Evolutionary conservation across 1,139 yeast genomes (phyloP), one percentile per base, ranked within the genome.

Genomic region (Candida sp.): DNA sequence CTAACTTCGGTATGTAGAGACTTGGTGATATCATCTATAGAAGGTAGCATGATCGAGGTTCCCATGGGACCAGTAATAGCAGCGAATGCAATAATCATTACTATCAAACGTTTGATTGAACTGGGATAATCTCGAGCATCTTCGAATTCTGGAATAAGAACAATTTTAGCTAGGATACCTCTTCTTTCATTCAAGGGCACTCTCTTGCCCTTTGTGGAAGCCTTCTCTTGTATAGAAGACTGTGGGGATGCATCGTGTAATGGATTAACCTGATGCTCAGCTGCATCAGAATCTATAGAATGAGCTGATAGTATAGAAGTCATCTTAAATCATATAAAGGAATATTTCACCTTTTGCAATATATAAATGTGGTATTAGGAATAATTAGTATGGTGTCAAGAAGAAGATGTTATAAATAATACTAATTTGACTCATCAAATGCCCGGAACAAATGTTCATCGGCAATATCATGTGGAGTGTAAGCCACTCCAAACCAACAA

Each of bases 41-140:
- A 95, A 0, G 97, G 96, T 42, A 87, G 75, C 60, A 88, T 73
- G 46, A 89, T 86, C 1, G 93, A 83, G 1, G 95, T 84, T n/a
- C 95, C 96, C 91, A 89, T 85, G 7, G 97, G 96, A 0, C 96
- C 96, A 41, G 87, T 76, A 58, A 85, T 69, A 2, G 91, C 87
- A 4, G 93, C 90, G 47, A 79, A 68, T 0, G 95, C 91, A 35
- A 87, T 79, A 25, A 86, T 68, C 30, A 77, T 64, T 2, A 87
- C 86, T 42, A 88, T 72, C n/a, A 73, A 44, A 45, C 64, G 57
- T 55, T 88, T 86, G 46, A 73, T 58, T 1, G 49, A 42, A 1
- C 50, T 44, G 3, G 88, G 82, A 53, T 84, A 82, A 23, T 78
- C 79, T 45, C 89, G 66, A 1, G 96, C 85, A 56, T 88, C 90